Evolutionary conservation across 2,329 filamentous ascomycete genomes (phyloP).

Genomic region (Calonectria pteridis): DNA sequence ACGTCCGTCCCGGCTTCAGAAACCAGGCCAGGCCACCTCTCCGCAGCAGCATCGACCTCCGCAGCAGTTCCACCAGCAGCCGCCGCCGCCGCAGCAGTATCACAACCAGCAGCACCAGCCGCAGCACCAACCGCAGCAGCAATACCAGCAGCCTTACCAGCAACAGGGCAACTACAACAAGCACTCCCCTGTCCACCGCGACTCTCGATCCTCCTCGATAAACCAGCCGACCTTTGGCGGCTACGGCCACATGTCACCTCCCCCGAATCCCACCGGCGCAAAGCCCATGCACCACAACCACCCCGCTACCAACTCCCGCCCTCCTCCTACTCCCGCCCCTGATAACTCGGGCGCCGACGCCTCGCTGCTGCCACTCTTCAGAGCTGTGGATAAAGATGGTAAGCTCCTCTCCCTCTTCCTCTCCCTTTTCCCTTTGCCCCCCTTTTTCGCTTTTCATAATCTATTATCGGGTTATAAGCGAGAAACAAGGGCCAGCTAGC

Average conservation of each 20-base stretch:
- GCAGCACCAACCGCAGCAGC: slow-evolving; percentile 49
- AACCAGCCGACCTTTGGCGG: slow-evolving; percentile 40
- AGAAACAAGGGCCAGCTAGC: slow-evolving; percentile 1
- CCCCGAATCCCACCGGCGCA: slow-evolving; percentile 59
- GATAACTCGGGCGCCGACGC: slow-evolving; percentile 59
- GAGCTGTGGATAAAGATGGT: slow-evolving; percentile 90
- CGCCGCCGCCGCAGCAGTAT: slow-evolving; percentile 32
- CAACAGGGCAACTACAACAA: slow-evolving; percentile 61
- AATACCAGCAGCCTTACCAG: slow-evolving; percentile 51
- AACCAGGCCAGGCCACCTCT: slow-evolving; percentile 48
- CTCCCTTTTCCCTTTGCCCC: not conserved
- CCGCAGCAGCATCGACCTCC: slow-evolving; percentile 41
- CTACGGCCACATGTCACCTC: slow-evolving; percentile 65
- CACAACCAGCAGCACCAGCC: slow-evolving; percentile 25
- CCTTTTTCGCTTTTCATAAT: not conserved
- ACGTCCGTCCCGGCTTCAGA: slow-evolving; percentile 45
- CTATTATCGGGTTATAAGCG: not conserved
- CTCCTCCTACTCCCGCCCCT: slow-evolving; percentile 74
- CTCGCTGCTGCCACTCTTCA: slow-evolving; percentile 85
- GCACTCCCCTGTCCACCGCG: slow-evolving; percentile 54
- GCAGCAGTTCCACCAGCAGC: slow-evolving; percentile 27
- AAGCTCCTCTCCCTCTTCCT: slow-evolving; percentile 44
- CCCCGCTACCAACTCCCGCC: slow-evolving; percentile 69
- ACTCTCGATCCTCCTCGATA: slow-evolving; percentile 42
- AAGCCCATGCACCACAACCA: slow-evolving; percentile 59